Evolutionary conservation across 2,329 filamentous ascomycete species (phyloP).

Genomic region (Arthrobotrys musiformis): DNA sequence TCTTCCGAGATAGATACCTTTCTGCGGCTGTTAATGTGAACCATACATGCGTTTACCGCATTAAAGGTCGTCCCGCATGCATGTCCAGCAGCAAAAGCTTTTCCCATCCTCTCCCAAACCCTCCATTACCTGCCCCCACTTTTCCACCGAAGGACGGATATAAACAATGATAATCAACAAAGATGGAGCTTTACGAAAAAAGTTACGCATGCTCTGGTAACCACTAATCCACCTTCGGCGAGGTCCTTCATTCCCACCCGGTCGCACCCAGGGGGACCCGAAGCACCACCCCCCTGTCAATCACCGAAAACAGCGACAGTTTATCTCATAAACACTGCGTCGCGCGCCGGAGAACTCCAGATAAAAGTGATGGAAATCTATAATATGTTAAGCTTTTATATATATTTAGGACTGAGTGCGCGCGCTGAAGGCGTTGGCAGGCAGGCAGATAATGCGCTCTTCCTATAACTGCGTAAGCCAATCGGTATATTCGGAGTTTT

Average conservation of each 20-base stretch:
- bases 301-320: conserved; percentile 11
- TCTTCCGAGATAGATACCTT: neutral
- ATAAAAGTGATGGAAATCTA: neutral
- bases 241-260: neutral
- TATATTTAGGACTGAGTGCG: conserved; percentile 2
- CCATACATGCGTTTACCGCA: neutral
- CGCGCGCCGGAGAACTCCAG: conserved; percentile 7
- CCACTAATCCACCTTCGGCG: no score
- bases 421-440: no score
- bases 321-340: conserved; percentile 4
- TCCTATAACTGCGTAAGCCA: neutral
- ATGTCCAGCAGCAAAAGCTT: neutral
- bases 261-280: neutral
- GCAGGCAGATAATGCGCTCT: neutral
- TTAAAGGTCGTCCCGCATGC: conserved; percentile 4
- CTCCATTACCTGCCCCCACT: no score
- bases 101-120: neutral
- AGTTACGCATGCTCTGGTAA: no score
- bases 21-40: conserved; percentile 5
- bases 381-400: conserved; percentile 18
- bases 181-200: no score
- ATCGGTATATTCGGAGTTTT: conserved; percentile 3
- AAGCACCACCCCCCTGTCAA: conserved; percentile 2
- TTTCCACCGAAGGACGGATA: conserved; percentile 5
- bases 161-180: conserved; percentile 19